Base-by-base conservation (phyloP, 2,329 filamentous ascomycete genomes). In the Trichoderma cornu-damae region DNA sequence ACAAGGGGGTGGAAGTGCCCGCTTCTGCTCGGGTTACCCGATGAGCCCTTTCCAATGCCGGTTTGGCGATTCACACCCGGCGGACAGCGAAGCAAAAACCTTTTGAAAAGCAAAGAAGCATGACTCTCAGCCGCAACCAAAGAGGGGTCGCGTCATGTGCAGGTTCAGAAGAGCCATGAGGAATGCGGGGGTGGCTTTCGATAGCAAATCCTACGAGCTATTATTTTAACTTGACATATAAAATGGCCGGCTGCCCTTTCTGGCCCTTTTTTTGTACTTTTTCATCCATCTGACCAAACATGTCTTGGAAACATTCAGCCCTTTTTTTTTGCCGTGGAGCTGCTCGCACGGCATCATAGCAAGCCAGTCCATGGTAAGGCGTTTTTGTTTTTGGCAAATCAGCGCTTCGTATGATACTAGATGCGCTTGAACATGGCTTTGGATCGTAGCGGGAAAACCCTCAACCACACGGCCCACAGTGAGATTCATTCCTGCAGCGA, bases 121-220 rank as follows among this genome's bases (percentile, higher is more conserved):
- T 46, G 37, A 26, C n/a, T 46, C 20, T n/a, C 37, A 56, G 51
- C 40, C 34, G 44, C 40, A 34, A n/a, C 16, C 32, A 24, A 11
- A 9, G 47, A 49, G 43, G 37, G 42, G 57, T 16, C 42, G 22
- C 16, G 51, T 54, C 51, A 54, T 54, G 51, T 54, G 51, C 40
- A 52, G 20, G 16, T 52, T 22, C 38, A 16, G 42, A 22, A 46
- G 40, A 47, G 51, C 22, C 32, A 46, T 24, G 32, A 30, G 22
- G 34, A 32, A 60, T 50, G 49, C 58, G 54, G 54, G 54, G 37
- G 46, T 49, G 54, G 46, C 46, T 49, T 50, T 44, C 26, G 28
- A 18, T 57, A 46, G 51, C 42, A 26, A 46, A 46, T 42, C 51
- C 42, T 22, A 22, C 30, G 30, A 49, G 54, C 16, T 47, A 38